A percentile compares a stretch with the other conserved stretches of the same genome.
Evolutionary conservation across 148 eudicot genomes (phyloP).

Genomic region (Gaultheria prostrata): DNA sequence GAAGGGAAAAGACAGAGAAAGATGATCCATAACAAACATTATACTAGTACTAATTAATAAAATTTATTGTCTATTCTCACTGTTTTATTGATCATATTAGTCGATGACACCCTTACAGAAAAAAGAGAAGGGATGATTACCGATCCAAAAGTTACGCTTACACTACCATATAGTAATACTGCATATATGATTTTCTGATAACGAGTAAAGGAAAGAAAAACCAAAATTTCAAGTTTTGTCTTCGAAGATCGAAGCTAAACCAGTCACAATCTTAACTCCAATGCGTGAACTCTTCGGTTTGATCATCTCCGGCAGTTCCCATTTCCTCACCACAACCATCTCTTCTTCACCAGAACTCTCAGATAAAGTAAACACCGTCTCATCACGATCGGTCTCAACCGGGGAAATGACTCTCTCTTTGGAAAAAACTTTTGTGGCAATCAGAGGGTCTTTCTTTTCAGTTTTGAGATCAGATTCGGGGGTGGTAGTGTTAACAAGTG

Average conservation of each 20-base stretch:
- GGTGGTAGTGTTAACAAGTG: not conserved
- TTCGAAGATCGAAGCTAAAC: constrained; percentile 53
- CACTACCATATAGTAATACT: not conserved
- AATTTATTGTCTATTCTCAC: not conserved
- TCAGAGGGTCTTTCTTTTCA: not conserved
- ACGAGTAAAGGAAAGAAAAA: constrained; percentile 6
- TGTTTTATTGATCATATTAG: constrained; percentile 23
- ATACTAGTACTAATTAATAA: too few species aligned
- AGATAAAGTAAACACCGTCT: constrained; percentile 39
- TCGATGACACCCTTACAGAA: constrained; percentile 53
- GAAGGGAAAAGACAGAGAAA: not conserved
- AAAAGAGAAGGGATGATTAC: constrained; percentile 42
- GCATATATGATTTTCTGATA: not conserved
- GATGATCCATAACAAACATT: not conserved
- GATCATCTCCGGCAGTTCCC: constrained; percentile 25
- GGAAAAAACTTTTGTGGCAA: not conserved
- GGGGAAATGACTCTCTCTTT: not conserved
- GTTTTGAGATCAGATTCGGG: not conserved
- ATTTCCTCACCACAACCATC: constrained; percentile 19
- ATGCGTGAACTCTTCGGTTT: constrained; percentile 25
- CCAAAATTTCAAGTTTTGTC: constrained; percentile 45
- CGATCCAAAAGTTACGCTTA: constrained; percentile 10
- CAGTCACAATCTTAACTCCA: constrained; percentile 49
- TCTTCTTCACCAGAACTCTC: constrained; percentile 53
- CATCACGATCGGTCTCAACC: constrained; percentile 19